Evolutionary conservation across 441 rosid species (phyloP).

Genomic region (Bocquillonia castaneifolia): DNA sequence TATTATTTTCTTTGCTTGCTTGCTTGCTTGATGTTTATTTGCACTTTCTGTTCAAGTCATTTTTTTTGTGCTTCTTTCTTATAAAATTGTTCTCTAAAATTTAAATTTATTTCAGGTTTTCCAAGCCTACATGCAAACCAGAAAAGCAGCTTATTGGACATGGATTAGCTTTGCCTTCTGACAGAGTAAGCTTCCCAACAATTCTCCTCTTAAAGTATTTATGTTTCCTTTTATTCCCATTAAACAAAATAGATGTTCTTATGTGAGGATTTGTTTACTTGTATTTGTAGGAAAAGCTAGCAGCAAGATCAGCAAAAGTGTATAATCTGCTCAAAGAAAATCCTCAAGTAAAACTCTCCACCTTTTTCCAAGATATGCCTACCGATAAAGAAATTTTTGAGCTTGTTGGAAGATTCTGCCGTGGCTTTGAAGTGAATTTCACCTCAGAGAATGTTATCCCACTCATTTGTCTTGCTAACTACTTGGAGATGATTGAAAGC

Average conservation of each 20-base stretch:
- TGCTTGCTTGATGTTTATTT: too few relatives aligned
- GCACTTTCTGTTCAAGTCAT: too few relatives aligned
- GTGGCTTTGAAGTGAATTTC: conserved; percentile 43
- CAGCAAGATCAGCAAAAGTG: conserved; percentile 58
- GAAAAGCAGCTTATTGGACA: conserved; percentile 34
- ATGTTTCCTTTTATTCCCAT: not conserved
- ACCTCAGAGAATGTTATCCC: conserved; percentile 60
- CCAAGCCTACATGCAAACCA: conserved; percentile 28
- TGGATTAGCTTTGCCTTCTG: conserved; percentile 35
- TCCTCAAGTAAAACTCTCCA: conserved; percentile 29
- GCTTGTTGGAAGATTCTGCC: conserved; percentile 68
- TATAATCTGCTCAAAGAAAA: conserved; percentile 38
- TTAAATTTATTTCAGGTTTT: conserved; percentile 32
- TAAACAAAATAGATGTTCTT: not conserved
- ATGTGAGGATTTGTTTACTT: conserved; percentile 37
- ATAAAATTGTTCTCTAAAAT: not conserved
- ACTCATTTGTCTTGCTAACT: conserved; percentile 48
- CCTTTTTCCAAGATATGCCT: conserved; percentile 43
- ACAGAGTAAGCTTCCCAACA: conserved; percentile 46
- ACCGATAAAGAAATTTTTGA: conserved; percentile 46
- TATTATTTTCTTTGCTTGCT: not conserved
- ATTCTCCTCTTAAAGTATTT: conserved; percentile 39
- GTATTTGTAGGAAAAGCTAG: conserved; percentile 45
- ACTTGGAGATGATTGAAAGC: conserved; percentile 66
- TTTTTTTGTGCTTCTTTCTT: too few relatives aligned